Conservation (phyloP, 805 yeast species). For the Ogataea ganodermae region DNA sequence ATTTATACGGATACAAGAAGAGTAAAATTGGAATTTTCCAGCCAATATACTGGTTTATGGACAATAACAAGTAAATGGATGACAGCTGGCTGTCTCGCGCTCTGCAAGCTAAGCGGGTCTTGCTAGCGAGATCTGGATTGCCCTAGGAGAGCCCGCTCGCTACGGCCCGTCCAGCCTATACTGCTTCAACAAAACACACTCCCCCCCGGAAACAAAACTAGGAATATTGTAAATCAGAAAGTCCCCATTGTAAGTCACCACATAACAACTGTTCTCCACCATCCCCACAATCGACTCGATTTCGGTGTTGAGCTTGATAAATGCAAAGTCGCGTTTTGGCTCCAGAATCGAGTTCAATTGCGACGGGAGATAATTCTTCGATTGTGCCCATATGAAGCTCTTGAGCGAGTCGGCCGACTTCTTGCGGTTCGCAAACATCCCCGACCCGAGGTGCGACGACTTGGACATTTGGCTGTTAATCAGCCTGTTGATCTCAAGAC, state of each 20-base stretch:
- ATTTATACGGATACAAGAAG: too few species aligned
- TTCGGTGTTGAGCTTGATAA: conserved; percentile 56
- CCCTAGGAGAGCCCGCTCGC: too few species aligned
- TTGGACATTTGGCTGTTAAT: conserved; percentile 19
- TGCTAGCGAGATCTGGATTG: too few species aligned
- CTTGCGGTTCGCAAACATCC: conserved; percentile 16
- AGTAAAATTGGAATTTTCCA: too few species aligned
- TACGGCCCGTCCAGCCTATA: conserved; percentile 13
- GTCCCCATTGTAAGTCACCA: conserved; percentile 79
- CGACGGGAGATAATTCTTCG: conserved; percentile 60
- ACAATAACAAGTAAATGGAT: too few species aligned
- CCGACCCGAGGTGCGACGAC: conserved; percentile 10
- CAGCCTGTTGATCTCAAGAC: conserved; percentile 34
- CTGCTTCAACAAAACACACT: conserved; percentile 64
- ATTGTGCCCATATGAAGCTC: conserved; percentile 30
- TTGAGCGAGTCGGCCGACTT: conserved; percentile 30
- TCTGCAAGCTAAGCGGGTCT: too few species aligned
- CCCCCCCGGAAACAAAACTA: conserved; percentile 54
- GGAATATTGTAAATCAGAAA: conserved; percentile 81
- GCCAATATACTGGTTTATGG: too few species aligned
- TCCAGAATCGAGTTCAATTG: conserved; percentile 82
- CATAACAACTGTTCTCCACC: conserved; percentile 51
- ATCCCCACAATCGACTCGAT: conserved; percentile 34
- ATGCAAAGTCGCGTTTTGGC: conserved; percentile 91
- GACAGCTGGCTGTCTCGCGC: too few species aligned